Base-by-base conservation (phyloP, 768 basidiomycete genomes). In the Phlebiopsis gigantea region DNA sequence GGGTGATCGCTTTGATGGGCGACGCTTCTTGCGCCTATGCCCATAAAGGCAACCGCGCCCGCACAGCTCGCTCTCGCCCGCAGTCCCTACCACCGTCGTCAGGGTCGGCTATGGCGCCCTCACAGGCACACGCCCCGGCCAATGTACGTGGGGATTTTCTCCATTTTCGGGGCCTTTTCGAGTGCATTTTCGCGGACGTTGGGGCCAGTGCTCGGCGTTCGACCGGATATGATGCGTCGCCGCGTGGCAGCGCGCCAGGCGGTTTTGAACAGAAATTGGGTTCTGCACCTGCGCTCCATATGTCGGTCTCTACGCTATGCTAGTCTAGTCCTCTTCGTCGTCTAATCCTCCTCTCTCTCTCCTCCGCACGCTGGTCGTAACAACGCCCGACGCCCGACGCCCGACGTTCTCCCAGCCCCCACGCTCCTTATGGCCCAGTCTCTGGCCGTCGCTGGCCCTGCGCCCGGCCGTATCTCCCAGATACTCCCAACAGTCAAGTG, bases 401-500 rank as follows among this genome's bases (percentile, higher is more conserved):
- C 59, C 52, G 46, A 53, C 30, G 30, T 43, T 61, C 56, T 28
- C 29, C 54, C 45, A 55, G 15, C 10, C 51, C 57, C 49, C 61
- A 61, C 59, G 28, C 62, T 60, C 57, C 46, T 57, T 60, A 72
- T 72, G 71, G 64, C 71, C 25, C 62, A 65, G 51, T 62, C 69
- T 54, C 59, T 66, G 46, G 50, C 56, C 21, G 61, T 64, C 31
- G 53, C 60, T 12, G 56, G 48, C 51, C 53, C 62, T 10, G 55
- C 58, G 43, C 28, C 50, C 9, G 55, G 46, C 26, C 68, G 68
- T 21, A 68, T 73, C 14, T 91, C 90, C 22, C 83, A 91, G 69
- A 69, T 87, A 48, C 76, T 96, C 9, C 91, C 93, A 5, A 77
- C 84, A 2, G 87, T 94, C 58, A 95, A 88, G 68, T 97, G 93